phyloP scores from a whole-genome alignment of 345 rosid species.

The Lenwebbia sp. region DNA sequence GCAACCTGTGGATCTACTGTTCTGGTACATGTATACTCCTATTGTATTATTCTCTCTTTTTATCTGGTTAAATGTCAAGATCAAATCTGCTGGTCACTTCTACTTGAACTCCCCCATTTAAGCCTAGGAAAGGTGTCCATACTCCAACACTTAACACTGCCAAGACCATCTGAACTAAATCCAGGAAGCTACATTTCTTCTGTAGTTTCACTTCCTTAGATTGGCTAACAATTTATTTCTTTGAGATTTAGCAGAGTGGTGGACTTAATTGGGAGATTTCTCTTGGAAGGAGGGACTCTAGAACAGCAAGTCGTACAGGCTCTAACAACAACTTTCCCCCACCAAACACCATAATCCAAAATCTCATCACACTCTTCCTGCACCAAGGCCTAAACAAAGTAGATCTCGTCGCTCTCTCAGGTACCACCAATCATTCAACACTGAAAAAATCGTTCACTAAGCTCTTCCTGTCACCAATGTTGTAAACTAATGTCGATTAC shows the following conservation, averaged over 20 bases:
- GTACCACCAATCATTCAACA: constrained; percentile 9
- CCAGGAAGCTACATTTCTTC: neutral
- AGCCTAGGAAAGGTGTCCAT: neutral
- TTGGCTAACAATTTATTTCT: neutral
- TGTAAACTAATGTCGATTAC: neutral
- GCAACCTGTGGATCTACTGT: constrained; percentile 76
- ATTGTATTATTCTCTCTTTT: neutral
- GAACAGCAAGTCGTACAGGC: constrained; percentile 50
- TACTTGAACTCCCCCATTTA: neutral
- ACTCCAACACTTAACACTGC: neutral
- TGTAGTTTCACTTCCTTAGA: neutral
- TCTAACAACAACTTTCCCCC: constrained; percentile 76
- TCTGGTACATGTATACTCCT: constrained; percentile 23
- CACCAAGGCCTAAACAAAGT: constrained; percentile 68
- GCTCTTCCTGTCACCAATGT: neutral
- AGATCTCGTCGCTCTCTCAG: constrained; percentile 87
- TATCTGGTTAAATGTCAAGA: neutral
- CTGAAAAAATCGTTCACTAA: neutral
- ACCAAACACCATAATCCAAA: constrained; percentile 80
- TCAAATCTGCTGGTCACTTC: neutral
- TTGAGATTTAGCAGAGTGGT: constrained; percentile 44
- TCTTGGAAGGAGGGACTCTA: constrained; percentile 75
- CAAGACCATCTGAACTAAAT: neutral
- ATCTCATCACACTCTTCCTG: constrained; percentile 52
- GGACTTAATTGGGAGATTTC: constrained; percentile 92